Evolutionary conservation across 495 filamentous ascomycete species (phyloP).

Genomic region (Penicillium nucicola): DNA sequence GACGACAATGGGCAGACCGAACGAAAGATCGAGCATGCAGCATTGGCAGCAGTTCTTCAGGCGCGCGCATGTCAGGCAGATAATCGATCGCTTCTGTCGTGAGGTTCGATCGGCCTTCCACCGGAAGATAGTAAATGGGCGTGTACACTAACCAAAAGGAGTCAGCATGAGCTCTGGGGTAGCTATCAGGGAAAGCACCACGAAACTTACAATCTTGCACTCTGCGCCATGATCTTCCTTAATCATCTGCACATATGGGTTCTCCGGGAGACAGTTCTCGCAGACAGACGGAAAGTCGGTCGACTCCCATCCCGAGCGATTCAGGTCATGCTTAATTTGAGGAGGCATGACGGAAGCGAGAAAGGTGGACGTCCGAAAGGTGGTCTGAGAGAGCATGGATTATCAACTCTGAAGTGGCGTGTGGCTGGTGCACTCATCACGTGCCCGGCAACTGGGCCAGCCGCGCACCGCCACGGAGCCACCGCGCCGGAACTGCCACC

Average conservation of each 20-base stretch:
- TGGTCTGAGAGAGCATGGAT: constrained; percentile 8
- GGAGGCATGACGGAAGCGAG: constrained; percentile 39
- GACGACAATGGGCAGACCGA: constrained; percentile 88
- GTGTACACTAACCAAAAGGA: constrained; percentile 60
- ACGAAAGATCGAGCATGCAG: constrained; percentile 96
- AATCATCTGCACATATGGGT: constrained; percentile 97
- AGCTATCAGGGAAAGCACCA: background rate
- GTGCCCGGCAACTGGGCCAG: constrained; percentile 13
- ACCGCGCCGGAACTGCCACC: constrained; percentile 12
- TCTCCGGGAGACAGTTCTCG: constrained; percentile 85
- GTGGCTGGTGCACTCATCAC: constrained; percentile 11
- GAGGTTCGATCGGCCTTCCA: constrained; percentile 91
- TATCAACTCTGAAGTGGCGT: constrained; percentile 13
- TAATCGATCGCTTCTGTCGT: constrained; percentile 81
- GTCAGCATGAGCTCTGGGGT: constrained; percentile 8
- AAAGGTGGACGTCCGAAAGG: background rate
- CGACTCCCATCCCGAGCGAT: constrained; percentile 92
- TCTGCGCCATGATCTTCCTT: constrained; percentile 89
- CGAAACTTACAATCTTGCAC: constrained; percentile 49
- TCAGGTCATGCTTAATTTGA: constrained; percentile 92
- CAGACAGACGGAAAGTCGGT: constrained; percentile 71
- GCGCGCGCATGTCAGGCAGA: constrained; percentile 92
- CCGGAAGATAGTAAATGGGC: constrained; percentile 91
- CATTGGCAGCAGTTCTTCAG: constrained; percentile 98
- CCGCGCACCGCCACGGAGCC: constrained; percentile 21